Percentiles rank a stretch among this genome's conserved stretches.
phyloP scores from a whole-genome alignment of 352 stramenopile species.

The Hyaloperonospora arabidopsidis region DNA sequence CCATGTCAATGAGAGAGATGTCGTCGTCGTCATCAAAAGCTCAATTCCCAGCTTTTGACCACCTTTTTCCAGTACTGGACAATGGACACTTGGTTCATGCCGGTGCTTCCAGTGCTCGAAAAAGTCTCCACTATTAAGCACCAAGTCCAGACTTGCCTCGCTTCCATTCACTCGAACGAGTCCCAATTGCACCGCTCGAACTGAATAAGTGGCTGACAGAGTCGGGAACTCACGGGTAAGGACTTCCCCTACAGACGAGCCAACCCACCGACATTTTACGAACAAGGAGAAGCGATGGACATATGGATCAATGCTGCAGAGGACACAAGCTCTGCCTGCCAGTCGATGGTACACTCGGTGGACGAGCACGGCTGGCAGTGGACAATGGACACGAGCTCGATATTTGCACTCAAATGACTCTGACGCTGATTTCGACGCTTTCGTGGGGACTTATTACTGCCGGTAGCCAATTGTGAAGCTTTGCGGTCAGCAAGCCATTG shows the following conservation, averaged over 20 bases:
- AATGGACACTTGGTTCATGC: conserved; percentile 87
- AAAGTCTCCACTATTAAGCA: conserved; percentile 79
- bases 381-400: conserved; percentile 12
- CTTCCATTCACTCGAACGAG: conserved; percentile 84
- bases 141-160: conserved; percentile 39
- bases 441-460: conserved; percentile 13
- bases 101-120: conserved; percentile 88
- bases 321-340: conserved; percentile 21
- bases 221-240: conserved; percentile 51
- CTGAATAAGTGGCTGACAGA: conserved; percentile 37
- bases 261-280: conserved; percentile 79
- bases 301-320: conserved; percentile 79
- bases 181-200: conserved; percentile 69
- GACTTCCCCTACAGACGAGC: conserved; percentile 73
- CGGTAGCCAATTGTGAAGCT: conserved; percentile 14
- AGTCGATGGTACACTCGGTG: conserved; percentile 25
- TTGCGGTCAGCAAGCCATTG: conserved; percentile 36
- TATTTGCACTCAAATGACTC: conserved; percentile 9
- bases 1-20: conserved; percentile 11
- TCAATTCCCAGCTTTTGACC: too few relatives aligned
- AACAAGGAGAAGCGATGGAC: conserved; percentile 87
- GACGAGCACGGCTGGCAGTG: conserved; percentile 25
- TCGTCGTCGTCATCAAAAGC: too few relatives aligned
- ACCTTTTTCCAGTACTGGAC: conserved; percentile 2
- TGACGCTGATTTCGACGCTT: conserved; percentile 42